Percentiles rank a stretch among this genome's conserved stretches.
phyloP scores from a whole-genome alignment of 208 protist species.

The Leishmania arabica region DNA sequence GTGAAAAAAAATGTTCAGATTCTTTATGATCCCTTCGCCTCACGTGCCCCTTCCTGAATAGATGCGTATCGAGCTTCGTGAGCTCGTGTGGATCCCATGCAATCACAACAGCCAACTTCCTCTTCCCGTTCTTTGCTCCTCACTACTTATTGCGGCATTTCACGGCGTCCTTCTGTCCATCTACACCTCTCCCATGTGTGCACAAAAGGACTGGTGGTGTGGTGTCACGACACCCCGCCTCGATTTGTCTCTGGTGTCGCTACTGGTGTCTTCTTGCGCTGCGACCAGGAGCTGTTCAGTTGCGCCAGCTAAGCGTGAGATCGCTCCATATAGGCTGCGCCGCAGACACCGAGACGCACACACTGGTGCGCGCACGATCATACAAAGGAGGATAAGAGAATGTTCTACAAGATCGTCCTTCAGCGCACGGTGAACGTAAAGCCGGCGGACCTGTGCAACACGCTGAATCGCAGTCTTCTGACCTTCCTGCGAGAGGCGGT shows the following conservation, averaged over 20 bases:
- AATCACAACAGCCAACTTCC: background rate
- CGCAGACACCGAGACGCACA: background rate
- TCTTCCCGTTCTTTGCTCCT: no score
- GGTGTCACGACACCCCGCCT: background rate
- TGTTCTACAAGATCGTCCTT: constrained; percentile 87
- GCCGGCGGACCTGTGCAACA: constrained; percentile 63
- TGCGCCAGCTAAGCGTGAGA: background rate
- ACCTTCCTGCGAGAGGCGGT: constrained; percentile 72
- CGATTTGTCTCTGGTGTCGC: background rate
- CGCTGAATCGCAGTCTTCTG: constrained; percentile 68
- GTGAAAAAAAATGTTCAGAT: background rate
- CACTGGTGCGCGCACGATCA: background rate
- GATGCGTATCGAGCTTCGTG: background rate
- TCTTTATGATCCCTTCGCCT: background rate
- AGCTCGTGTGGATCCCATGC: background rate
- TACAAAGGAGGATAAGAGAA: constrained; percentile 14
- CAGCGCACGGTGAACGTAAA: constrained; percentile 72
- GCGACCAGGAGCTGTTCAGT: background rate
- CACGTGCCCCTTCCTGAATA: background rate
- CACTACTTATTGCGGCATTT: background rate
- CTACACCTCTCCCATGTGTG: background rate
- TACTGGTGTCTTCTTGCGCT: background rate
- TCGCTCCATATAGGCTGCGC: background rate
- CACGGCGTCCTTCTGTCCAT: background rate
- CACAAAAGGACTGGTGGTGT: background rate